Conservation (phyloP, 2,329 filamentous ascomycete genomes). For the Daldinia sp. region DNA sequence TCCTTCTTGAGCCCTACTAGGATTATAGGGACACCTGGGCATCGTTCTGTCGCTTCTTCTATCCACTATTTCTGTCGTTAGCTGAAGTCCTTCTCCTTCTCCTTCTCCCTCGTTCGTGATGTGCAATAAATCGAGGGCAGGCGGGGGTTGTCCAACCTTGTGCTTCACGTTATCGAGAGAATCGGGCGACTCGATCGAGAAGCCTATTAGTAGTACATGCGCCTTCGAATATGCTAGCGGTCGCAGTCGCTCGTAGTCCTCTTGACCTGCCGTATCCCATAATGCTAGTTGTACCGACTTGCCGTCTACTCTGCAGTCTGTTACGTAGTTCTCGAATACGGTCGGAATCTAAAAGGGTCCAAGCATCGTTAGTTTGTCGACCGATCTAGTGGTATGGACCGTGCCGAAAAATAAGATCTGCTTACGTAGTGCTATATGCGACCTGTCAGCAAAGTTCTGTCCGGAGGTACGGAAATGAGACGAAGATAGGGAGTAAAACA, state of each 20-base stretch:
- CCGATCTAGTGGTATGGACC: not conserved
- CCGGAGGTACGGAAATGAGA: conserved; percentile 5
- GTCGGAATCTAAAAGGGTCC: conserved; percentile 75
- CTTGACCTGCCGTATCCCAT: conserved; percentile 99
- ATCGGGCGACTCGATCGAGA: conserved; percentile 93
- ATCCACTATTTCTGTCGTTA: conserved; percentile 73
- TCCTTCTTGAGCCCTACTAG: conserved; percentile 97
- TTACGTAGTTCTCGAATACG: conserved; percentile 99
- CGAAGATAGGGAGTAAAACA: conserved; percentile 51
- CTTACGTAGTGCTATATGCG: conserved; percentile 64
- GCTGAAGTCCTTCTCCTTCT: conserved; percentile 14
- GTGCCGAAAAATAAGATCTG: conserved; percentile 14
- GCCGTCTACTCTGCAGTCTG: conserved; percentile 96
- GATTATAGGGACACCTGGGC: conserved; percentile 91
- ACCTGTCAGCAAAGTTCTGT: conserved; percentile 41
- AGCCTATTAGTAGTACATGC: conserved; percentile 95
- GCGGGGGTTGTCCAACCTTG: conserved; percentile 67
- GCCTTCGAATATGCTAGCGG: conserved; percentile 96
- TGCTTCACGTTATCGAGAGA: conserved; percentile 98
- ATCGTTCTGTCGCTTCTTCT: conserved; percentile 92
- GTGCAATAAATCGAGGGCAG: not conserved
- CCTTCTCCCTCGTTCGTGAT: not conserved
- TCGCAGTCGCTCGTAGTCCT: conserved; percentile 96
- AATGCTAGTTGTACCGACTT: conserved; percentile 98
- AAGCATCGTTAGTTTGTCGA: conserved; percentile 26